Percentiles rank a stretch among this genome's conserved stretches.
Evolutionary conservation across 2,329 filamentous ascomycete species (phyloP).

Genomic region (Venturia pyrina): DNA sequence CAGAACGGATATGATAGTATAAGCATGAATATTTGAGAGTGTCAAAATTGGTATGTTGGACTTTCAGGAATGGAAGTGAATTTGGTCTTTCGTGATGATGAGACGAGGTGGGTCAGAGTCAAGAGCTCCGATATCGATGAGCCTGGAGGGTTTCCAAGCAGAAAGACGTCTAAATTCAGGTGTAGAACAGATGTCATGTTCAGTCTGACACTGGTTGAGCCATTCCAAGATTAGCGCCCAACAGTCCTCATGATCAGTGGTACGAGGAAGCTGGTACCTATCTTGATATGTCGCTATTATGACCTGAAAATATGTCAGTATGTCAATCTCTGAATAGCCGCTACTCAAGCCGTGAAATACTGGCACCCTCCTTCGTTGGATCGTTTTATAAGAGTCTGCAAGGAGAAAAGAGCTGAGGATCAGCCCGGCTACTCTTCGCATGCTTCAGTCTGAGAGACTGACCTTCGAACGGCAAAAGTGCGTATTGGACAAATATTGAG

Average conservation of each 20-base stretch:
- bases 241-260: neutral
- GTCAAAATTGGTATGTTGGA: no score
- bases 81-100: no score
- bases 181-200: neutral
- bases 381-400: no score
- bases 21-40: no score
- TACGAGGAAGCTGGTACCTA: neutral
- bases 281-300: neutral
- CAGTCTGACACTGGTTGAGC: neutral
- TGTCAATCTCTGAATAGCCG: neutral
- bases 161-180: neutral
- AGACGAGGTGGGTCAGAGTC: no score
- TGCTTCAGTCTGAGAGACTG: neutral
- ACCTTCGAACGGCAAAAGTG: neutral
- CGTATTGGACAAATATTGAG: neutral
- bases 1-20: no score
- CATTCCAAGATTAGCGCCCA: neutral
- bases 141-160: neutral
- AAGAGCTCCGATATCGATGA: neutral
- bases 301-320: neutral
- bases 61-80: no score
- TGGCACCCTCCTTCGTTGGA: no score
- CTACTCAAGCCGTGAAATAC: no score
- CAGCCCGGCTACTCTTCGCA: no score
- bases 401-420: no score